Percentiles rank a stretch among this genome's conserved stretches.
Conservation (phyloP, 805 yeast genomes). For the Candida andamanensis region DNA sequence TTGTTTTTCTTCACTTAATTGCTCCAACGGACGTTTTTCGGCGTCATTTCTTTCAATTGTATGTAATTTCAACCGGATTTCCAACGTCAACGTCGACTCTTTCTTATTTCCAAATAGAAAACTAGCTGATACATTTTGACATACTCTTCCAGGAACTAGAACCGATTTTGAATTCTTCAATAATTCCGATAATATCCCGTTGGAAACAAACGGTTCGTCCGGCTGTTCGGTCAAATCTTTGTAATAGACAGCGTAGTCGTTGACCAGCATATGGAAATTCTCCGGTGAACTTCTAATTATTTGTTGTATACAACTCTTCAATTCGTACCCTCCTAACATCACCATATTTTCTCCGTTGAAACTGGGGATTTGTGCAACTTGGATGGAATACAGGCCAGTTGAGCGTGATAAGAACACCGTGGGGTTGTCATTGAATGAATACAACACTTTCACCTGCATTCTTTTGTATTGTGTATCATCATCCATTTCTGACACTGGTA, state of each 20-base stretch:
- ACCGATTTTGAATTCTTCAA: constrained; percentile 19
- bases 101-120: constrained; percentile 33
- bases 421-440: constrained; percentile 39
- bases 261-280: constrained; percentile 32
- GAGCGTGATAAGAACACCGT: constrained; percentile 41
- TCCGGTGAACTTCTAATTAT: constrained; percentile 37
- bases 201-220: constrained; percentile 43
- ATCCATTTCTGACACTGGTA: constrained; percentile 3
- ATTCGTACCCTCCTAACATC: constrained; percentile 39
- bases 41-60: constrained; percentile 20
- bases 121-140: constrained; percentile 51
- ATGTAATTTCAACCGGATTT: constrained; percentile 49
- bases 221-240: constrained; percentile 45
- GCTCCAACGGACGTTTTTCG: not conserved
- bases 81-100: constrained; percentile 46
- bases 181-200: constrained; percentile 33
- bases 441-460: constrained; percentile 43
- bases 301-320: constrained; percentile 34
- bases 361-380: constrained; percentile 34
- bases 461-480: constrained; percentile 21
- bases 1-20: too few species aligned
- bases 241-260: constrained; percentile 43
- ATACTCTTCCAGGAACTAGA: constrained; percentile 49
- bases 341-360: constrained; percentile 22
- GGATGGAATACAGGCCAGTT: constrained; percentile 26